Conservation (phyloP, 1,139 yeast genomes). For the Blastobotrys malaysiensis region DNA sequence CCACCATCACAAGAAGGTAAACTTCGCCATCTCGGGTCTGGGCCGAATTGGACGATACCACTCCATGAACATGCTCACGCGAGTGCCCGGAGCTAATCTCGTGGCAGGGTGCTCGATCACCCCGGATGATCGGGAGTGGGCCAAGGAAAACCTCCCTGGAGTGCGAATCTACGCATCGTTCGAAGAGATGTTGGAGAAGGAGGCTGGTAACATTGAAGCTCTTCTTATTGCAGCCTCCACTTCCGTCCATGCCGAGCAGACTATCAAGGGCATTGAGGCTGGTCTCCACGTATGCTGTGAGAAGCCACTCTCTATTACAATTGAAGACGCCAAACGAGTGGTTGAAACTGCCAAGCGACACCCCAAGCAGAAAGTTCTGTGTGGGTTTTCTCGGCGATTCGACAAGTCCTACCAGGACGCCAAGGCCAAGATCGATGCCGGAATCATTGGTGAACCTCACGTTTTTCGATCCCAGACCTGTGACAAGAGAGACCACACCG, state of each 20-base stretch:
- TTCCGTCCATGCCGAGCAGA: slow-evolving; percentile 21
- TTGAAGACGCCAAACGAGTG: slow-evolving; percentile 17
- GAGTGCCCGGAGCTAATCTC: slow-evolving; percentile 17
- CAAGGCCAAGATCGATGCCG: slow-evolving; percentile 16
- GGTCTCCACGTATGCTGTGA: slow-evolving; percentile 23
- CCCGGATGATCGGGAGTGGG: slow-evolving; percentile 21
- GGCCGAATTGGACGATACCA: slow-evolving; percentile 24
- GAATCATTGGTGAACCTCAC: slow-evolving; percentile 16
- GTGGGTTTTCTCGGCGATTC: slow-evolving; percentile 23
- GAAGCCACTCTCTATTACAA: slow-evolving; percentile 19
- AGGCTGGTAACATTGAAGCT: slow-evolving; percentile 19
- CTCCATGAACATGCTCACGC: slow-evolving; percentile 18
- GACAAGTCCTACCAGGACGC: slow-evolving; percentile 22
- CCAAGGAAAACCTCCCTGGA: slow-evolving; percentile 17
- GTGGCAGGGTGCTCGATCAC: slow-evolving; percentile 23
- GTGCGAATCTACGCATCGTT: slow-evolving; percentile 19
- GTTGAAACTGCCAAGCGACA: slow-evolving; percentile 18
- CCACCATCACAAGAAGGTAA: slow-evolving; percentile 8
- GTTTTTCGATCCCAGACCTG: slow-evolving; percentile 20
- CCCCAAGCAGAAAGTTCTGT: slow-evolving; percentile 19
- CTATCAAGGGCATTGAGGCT: slow-evolving; percentile 18
- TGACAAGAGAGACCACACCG: slow-evolving; percentile 18
- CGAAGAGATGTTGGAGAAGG: slow-evolving; percentile 19
- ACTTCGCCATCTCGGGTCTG: slow-evolving; percentile 20
- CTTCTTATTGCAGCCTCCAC: slow-evolving; percentile 22